Conservation (phyloP, 176 grass and related monocot species). For the Puccinellia tenuiflora region DNA sequence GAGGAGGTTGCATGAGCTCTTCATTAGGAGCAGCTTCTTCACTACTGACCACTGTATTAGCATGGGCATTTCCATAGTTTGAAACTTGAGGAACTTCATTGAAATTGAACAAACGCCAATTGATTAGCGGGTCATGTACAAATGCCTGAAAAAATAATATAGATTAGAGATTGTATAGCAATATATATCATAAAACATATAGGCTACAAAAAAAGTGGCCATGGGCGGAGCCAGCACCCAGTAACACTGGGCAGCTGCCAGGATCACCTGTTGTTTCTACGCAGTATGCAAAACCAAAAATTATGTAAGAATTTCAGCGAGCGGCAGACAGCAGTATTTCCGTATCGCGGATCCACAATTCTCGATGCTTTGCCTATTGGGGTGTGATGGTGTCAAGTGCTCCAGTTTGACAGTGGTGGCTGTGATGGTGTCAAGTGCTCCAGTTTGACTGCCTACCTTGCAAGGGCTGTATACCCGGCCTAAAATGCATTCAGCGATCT, state of each 20-base stretch:
- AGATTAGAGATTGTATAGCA: neutral
- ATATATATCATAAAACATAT: constrained; percentile 3
- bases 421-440: neutral
- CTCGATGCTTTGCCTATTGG: neutral
- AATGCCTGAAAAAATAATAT: constrained; percentile 69
- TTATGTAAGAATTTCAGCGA: neutral
- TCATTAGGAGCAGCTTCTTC: constrained; percentile 59
- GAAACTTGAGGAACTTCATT: constrained; percentile 98
- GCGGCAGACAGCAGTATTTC: neutral
- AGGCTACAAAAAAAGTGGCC: neutral
- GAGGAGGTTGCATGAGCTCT: constrained; percentile 70
- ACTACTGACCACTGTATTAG: constrained; percentile 64
- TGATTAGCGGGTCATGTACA: constrained; percentile 97
- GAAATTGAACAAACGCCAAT: constrained; percentile 98
- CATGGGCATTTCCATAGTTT: constrained; percentile 61
- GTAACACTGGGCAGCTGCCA: neutral
- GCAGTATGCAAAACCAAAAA: neutral
- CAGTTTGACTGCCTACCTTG: neutral
- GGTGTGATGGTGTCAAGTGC: neutral
- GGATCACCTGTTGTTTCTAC: neutral
- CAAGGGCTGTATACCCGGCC: neutral
- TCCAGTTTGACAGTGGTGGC: neutral
- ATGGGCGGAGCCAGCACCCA: neutral
- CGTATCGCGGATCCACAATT: neutral
- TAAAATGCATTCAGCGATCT: neutral